Conservation (phyloP, 2,329 filamentous ascomycete species). For the Tolypocladium pustulatum region DNA sequence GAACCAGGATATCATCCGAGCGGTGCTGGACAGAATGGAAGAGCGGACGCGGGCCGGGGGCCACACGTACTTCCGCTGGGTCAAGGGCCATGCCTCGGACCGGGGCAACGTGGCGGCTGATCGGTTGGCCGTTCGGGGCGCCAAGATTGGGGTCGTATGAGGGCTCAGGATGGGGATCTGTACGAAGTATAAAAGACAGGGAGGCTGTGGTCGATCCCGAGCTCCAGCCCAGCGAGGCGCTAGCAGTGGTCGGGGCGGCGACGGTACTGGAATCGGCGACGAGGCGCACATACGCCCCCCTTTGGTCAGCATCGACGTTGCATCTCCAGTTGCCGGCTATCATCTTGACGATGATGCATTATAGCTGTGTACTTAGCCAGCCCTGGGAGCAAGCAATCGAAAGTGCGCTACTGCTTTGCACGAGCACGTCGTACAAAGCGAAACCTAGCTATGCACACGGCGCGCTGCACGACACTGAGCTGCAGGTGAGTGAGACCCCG, state of each 20-base stretch:
- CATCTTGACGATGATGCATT: neutral
- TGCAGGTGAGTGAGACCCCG: neutral
- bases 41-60: conserved; percentile 51
- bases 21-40: conserved; percentile 60
- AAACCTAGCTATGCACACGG: neutral
- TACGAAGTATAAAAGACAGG: neutral
- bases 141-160: conserved; percentile 13
- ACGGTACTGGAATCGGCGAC: neutral
- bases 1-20: conserved; percentile 76
- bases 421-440: neutral
- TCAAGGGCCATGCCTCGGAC: conserved; percentile 72
- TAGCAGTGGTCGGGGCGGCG: neutral
- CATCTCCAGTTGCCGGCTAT: neutral
- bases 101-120: conserved; percentile 76
- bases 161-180: neutral
- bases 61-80: conserved; percentile 69
- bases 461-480: neutral
- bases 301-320: neutral
- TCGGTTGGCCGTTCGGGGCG: conserved; percentile 51
- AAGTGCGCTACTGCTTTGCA: neutral
- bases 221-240: neutral
- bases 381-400: neutral
- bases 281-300: neutral
- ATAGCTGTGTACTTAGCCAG: neutral
- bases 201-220: neutral